These are phyloP conservation scores for Pythium aphanidermatum DNA, from an alignment of 352 stramenopile species.

Conservation along the genomic window DNA sequence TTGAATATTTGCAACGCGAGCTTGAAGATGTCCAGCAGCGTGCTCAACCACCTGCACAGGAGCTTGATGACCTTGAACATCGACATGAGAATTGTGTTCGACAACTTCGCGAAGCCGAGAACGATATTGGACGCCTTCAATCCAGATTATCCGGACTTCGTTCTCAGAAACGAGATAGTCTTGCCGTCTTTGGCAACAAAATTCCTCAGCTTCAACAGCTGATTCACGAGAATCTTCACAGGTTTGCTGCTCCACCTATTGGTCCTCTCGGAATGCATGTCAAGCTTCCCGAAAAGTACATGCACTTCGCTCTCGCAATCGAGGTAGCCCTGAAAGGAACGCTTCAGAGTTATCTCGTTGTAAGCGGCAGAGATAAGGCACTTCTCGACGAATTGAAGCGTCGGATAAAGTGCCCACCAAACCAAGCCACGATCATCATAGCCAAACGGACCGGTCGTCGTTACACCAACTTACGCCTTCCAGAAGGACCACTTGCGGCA, in stretches of 20 bases:
- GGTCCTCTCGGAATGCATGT: conserved; percentile 67
- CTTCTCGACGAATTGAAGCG: conserved; percentile 71
- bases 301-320: conserved; percentile 64
- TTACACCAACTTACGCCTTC: conserved; percentile 51
- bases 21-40: conserved; percentile 29
- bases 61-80: conserved; percentile 53
- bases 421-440: conserved; percentile 81
- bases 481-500: conserved; percentile 36
- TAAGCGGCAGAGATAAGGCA: conserved; percentile 70
- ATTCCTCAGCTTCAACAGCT: conserved; percentile 69
- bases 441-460: conserved; percentile 42
- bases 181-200: conserved; percentile 58
- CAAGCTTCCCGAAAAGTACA: conserved; percentile 60
- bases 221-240: conserved; percentile 63
- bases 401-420: conserved; percentile 50
- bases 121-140: conserved; percentile 37
- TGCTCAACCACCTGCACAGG: conserved; percentile 18
- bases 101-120: conserved; percentile 51
- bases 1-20: conserved; percentile 34
- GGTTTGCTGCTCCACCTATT: conserved; percentile 61
- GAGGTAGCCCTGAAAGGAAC: conserved; percentile 70
- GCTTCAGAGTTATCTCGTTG: conserved; percentile 71
- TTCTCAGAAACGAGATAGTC: conserved; percentile 48
- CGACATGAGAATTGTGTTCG: conserved; percentile 48
- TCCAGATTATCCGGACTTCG: conserved; percentile 39